Evolutionary conservation across 129 eudicot species (phyloP).

Genomic region (Lonicera japonica): DNA sequence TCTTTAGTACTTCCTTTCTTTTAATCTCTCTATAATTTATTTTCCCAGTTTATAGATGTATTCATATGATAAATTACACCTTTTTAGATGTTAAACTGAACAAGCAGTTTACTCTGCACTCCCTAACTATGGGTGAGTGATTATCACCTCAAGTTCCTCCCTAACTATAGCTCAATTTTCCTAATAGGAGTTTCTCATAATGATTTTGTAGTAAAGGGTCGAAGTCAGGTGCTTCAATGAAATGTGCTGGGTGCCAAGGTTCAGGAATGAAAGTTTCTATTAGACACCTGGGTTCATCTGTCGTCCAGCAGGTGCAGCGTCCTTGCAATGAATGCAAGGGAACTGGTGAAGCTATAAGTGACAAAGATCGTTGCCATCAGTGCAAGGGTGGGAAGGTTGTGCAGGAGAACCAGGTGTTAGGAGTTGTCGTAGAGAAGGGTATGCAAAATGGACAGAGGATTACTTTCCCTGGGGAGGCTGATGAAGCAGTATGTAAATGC

Average conservation of each 20-base stretch:
- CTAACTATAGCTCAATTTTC: no score
- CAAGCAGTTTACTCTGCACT: no score
- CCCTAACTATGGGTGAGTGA: no score
- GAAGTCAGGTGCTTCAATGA: slow-evolving; percentile 57
- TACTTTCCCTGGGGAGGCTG: slow-evolving; percentile 72
- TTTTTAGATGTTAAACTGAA: no score
- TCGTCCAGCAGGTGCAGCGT: slow-evolving; percentile 82
- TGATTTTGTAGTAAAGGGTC: slow-evolving; percentile 82
- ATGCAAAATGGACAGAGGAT: slow-evolving; percentile 65
- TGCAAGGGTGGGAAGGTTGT: slow-evolving; percentile 78
- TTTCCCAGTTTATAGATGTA: no score
- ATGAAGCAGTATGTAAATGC: slow-evolving; percentile 50
- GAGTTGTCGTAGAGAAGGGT: slow-evolving; percentile 68
- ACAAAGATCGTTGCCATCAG: slow-evolving; percentile 51
- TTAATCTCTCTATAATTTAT: no score
- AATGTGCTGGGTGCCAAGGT: slow-evolving; percentile 64
- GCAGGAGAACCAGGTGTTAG: slow-evolving; percentile 61
- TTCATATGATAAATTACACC: no score
- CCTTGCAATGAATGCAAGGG: slow-evolving; percentile 77
- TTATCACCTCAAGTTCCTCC: no score
- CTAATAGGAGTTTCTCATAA: no score
- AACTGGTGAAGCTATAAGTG: slow-evolving; percentile 57
- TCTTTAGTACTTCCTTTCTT: no score
- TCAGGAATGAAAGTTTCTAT: slow-evolving; percentile 76
- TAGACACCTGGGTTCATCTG: slow-evolving; percentile 62